These are phyloP conservation scores for Fusarium citri DNA, from an alignment of 2,329 filamentous ascomycete species.

Conservation along the genomic window DNA sequence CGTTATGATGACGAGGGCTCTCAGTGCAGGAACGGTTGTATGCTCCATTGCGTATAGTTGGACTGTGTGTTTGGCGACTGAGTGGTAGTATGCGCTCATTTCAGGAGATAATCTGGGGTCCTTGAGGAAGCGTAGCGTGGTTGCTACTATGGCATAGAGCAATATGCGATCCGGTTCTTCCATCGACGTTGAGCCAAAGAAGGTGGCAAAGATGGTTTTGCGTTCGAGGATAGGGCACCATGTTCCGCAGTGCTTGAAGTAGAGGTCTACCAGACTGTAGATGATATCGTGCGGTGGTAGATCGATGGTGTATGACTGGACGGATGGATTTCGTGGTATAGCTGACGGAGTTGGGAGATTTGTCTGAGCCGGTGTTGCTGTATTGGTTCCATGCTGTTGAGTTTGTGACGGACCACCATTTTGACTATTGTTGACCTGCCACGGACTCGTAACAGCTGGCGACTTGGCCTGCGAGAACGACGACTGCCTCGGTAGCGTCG, in stretches of 20 bases:
- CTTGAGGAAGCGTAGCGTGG: slow-evolving; percentile 56
- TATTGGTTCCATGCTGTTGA: slow-evolving; percentile 7
- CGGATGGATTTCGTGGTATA: slow-evolving; percentile 43
- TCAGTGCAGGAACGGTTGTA: slow-evolving; percentile 53
- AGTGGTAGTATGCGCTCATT: slow-evolving; percentile 54
- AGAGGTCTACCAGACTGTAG: slow-evolving; percentile 69
- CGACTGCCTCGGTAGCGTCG: slow-evolving; percentile 32
- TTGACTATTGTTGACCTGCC: slow-evolving; percentile 47
- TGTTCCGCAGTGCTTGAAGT: slow-evolving; percentile 73
- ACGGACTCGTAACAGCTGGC: slow-evolving; percentile 55
- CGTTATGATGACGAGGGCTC: slow-evolving; percentile 56
- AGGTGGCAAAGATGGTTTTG: slow-evolving; percentile 55
- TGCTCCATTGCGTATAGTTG: slow-evolving; percentile 58
- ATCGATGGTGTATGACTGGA: slow-evolving; percentile 57
- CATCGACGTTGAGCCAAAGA: slow-evolving; percentile 56
- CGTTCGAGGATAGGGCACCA: slow-evolving; percentile 64
- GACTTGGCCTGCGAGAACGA: slow-evolving; percentile 51
- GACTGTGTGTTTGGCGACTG: slow-evolving; percentile 54
- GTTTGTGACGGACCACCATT: slow-evolving; percentile 17
- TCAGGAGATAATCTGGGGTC: slow-evolving; percentile 54
- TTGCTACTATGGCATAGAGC: slow-evolving; percentile 58
- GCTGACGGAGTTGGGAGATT: neutral
- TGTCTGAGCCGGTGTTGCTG: slow-evolving; percentile 6
- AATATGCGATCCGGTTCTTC: slow-evolving; percentile 55
- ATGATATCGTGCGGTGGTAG: slow-evolving; percentile 70